Conservation (phyloP, 2,329 filamentous ascomycete genomes). For the Talaromyces sp. region DNA sequence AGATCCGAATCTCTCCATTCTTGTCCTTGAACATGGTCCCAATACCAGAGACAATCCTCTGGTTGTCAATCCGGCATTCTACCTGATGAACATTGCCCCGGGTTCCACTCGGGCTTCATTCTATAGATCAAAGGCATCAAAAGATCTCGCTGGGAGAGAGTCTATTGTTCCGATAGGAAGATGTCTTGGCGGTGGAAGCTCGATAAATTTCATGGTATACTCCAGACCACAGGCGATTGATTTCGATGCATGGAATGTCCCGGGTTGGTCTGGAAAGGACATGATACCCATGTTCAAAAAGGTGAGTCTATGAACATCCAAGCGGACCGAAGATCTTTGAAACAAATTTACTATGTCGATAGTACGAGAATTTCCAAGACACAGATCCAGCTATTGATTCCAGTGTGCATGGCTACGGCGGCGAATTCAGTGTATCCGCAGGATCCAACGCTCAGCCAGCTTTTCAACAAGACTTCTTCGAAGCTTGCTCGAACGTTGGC, state of each 20-base stretch:
- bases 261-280: conserved; percentile 50
- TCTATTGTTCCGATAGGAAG: conserved; percentile 41
- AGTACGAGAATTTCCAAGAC: conserved; percentile 19
- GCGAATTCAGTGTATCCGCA: conserved; percentile 17
- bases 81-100: conserved; percentile 45
- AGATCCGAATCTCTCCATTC: conserved; percentile 46
- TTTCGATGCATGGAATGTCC: conserved; percentile 48
- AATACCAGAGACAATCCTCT: conserved; percentile 50
- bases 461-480: conserved; percentile 19
- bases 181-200: conserved; percentile 59
- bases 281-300: conserved; percentile 53
- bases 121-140: conserved; percentile 46
- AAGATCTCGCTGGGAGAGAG: conserved; percentile 23
- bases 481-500: conserved; percentile 14
- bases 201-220: conserved; percentile 56
- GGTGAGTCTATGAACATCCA: not conserved
- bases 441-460: conserved; percentile 17
- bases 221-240: conserved; percentile 35
- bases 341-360: not conserved
- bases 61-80: conserved; percentile 51
- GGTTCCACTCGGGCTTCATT: conserved; percentile 49
- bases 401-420: conserved; percentile 17
- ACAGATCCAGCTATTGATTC: conserved; percentile 15
- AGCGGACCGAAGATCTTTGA: not conserved
- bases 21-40: conserved; percentile 51